Conservation (phyloP, 1,284 basidiomycete species). For the Cutaneotrichosporon sp. region DNA sequence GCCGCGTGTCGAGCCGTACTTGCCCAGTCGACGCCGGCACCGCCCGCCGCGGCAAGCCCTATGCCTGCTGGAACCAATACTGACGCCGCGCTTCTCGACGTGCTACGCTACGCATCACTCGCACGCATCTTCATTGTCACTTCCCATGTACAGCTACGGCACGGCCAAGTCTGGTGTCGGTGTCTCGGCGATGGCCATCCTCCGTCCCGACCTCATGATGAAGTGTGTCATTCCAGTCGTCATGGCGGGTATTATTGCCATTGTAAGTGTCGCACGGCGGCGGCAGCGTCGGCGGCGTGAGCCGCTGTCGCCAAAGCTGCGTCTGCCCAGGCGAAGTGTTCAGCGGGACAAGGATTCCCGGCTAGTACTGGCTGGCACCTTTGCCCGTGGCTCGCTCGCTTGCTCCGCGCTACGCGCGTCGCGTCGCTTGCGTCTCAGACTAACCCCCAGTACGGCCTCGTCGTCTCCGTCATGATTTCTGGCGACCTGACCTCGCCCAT, state of each 20-base stretch:
- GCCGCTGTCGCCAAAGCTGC: no score
- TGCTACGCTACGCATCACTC: no score
- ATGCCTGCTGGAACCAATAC: not conserved
- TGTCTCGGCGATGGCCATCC: constrained; percentile 96
- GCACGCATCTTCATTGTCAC: no score
- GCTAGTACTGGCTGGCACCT: no score
- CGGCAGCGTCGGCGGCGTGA: no score
- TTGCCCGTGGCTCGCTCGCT: no score
- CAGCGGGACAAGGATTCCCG: no score
- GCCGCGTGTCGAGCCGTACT: no score
- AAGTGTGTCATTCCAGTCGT: constrained; percentile 94
- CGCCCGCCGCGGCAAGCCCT: no score
- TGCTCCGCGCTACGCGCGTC: not conserved
- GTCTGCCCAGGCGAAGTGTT: no score
- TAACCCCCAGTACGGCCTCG: constrained; percentile 67
- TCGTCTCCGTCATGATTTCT: constrained; percentile 84
- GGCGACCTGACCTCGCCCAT: constrained; percentile 55
- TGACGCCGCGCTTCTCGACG: not conserved
- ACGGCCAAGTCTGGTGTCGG: constrained; percentile 99
- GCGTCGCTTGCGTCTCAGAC: not conserved
- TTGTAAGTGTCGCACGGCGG: constrained; percentile 48
- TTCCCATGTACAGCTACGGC: constrained; percentile 56
- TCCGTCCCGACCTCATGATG: constrained; percentile 92
- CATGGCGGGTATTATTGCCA: constrained; percentile 99
- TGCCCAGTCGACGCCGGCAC: no score